A percentile compares a stretch with the other conserved stretches of the same genome.
Conservation (phyloP, 1,284 basidiomycete genomes). For the Spongispora temasekensis region DNA sequence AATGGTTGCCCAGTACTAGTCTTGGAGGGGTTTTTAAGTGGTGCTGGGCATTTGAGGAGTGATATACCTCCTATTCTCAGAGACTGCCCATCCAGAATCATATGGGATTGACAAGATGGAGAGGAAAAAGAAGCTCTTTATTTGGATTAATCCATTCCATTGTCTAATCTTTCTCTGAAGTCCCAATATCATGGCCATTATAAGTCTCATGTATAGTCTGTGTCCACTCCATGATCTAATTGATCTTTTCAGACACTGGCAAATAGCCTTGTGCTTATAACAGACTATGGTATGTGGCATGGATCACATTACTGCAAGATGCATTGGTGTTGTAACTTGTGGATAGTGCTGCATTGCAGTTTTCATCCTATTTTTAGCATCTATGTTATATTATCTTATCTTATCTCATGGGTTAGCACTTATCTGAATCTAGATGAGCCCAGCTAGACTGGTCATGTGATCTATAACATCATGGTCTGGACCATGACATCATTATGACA, state of each 20-base stretch:
- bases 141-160: conserved; percentile 62
- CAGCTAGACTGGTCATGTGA: no score
- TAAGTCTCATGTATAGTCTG: conserved; percentile 37
- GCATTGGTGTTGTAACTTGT: no score
- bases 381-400: no score
- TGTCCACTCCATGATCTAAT: neutral
- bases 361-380: no score
- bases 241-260: conserved; percentile 42
- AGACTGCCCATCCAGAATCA: conserved; percentile 61
- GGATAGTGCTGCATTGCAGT: no score
- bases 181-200: conserved; percentile 57
- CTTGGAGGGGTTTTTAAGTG: conserved; percentile 72
- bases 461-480: no score
- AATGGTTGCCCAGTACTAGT: conserved; percentile 52
- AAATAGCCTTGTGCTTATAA: conserved; percentile 40
- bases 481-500: no score
- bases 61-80: conserved; percentile 59
- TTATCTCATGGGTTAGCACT: no score
- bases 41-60: conserved; percentile 48
- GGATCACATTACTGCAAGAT: no score
- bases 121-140: conserved; percentile 42
- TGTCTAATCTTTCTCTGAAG: conserved; percentile 55
- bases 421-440: no score
- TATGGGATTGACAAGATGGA: conserved; percentile 44
- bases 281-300: conserved; percentile 49